Conservation (phyloP, 345 rosid species). For the Brassica cretica region DNA sequence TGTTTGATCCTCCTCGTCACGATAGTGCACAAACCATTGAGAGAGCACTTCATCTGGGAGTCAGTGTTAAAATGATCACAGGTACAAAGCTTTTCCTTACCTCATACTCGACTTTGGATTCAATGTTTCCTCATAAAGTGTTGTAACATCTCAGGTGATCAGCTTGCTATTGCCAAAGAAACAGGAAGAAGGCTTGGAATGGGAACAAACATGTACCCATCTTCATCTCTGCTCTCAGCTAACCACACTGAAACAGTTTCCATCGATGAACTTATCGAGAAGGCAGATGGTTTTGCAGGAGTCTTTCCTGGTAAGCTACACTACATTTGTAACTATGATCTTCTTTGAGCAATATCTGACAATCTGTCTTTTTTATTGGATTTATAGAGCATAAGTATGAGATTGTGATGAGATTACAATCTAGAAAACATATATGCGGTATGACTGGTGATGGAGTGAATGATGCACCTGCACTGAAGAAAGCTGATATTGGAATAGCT, state of each 20-base stretch:
- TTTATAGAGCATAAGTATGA: constrained; percentile 57
- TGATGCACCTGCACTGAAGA: constrained; percentile 65
- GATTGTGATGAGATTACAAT: constrained; percentile 56
- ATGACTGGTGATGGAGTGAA: constrained; percentile 74
- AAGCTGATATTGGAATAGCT: constrained; percentile 69
- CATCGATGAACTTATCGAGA: constrained; percentile 49
- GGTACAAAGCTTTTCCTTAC: constrained; percentile 32
- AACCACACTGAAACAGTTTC: constrained; percentile 38
- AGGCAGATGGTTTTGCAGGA: constrained; percentile 63
- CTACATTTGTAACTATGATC: constrained; percentile 10
- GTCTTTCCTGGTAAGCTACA: constrained; percentile 52
- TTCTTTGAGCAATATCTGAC: neutral
- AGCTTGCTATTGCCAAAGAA: constrained; percentile 67
- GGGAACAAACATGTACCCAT: constrained; percentile 92
- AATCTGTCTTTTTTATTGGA: no score
- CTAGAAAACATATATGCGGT: constrained; percentile 55
- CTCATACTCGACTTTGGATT: neutral
- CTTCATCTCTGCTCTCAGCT: constrained; percentile 50
- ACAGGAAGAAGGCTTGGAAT: constrained; percentile 70
- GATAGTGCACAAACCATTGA: constrained; percentile 65
- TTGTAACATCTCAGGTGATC: constrained; percentile 45
- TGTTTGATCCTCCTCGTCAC: constrained; percentile 65
- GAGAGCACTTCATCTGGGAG: constrained; percentile 61
- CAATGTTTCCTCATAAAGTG: neutral
- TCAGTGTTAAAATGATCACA: constrained; percentile 71